Percentiles rank a stretch among this genome's conserved stretches.
Evolutionary conservation across 1,284 basidiomycete species (phyloP).

Genomic region (Tilletia indica): DNA sequence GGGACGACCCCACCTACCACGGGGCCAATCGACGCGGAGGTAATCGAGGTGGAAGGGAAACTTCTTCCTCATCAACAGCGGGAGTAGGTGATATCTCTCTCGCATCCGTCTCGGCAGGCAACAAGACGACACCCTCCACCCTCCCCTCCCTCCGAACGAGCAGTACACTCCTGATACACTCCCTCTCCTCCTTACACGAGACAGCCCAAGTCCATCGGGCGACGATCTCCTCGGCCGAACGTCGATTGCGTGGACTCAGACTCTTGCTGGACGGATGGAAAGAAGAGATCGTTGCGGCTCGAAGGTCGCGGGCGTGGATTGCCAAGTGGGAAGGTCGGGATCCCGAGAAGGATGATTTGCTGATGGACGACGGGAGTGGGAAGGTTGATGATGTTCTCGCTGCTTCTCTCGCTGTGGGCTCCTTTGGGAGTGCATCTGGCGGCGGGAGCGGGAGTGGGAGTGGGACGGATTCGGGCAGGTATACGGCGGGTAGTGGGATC

Average conservation of each 20-base stretch:
- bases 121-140: background rate
- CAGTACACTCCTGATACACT: background rate
- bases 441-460: background rate
- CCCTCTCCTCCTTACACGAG: constrained; percentile 14
- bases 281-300: constrained; percentile 3
- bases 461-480: background rate
- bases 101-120: background rate
- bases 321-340: constrained; percentile 11
- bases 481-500: constrained; percentile 11
- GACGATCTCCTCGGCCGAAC: background rate
- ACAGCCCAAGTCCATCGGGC: constrained; percentile 8
- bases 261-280: constrained; percentile 10
- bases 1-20: constrained; percentile 14
- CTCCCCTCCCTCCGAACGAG: background rate
- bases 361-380: background rate
- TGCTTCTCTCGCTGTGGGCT: background rate
- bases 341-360: constrained; percentile 1
- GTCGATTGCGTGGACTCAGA: constrained; percentile 4
- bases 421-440: background rate
- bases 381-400: constrained; percentile 6
- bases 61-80: background rate
- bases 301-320: constrained; percentile 12
- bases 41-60: no score
- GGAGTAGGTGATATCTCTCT: background rate
- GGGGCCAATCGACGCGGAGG: background rate